These are phyloP conservation scores for Trypanosoma lewisi DNA, from an alignment of 208 protist species.

Conservation along the genomic window DNA sequence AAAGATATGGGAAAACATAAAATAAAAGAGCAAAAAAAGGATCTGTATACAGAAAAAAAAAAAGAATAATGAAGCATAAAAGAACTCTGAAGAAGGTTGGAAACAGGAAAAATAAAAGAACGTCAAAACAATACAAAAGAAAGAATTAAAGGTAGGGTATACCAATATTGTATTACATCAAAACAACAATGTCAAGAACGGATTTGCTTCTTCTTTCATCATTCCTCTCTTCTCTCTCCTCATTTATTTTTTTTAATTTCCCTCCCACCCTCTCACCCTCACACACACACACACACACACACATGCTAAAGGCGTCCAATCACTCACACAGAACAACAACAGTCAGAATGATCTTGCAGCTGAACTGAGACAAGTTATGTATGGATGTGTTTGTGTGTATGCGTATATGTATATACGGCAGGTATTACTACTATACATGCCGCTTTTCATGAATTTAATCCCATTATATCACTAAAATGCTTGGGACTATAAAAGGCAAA, in stretches of 20 bases:
- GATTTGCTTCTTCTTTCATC: neutral
- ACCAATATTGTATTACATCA: neutral
- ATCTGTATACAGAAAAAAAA: neutral
- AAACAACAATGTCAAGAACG: neutral
- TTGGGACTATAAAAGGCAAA: too few relatives aligned
- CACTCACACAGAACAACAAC: too few relatives aligned
- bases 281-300: slow-evolving; percentile 13
- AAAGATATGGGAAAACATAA: too few relatives aligned
- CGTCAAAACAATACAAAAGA: neutral
- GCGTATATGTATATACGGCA: neutral
- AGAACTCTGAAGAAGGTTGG: too few relatives aligned
- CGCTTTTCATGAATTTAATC: neutral
- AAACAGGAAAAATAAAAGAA: neutral
- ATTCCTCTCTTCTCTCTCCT: neutral
- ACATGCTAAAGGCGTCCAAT: neutral
- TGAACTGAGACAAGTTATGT: neutral
- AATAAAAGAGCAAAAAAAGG: neutral
- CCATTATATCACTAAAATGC: too few relatives aligned
- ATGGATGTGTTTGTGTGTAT: neutral
- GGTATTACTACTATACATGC: too few relatives aligned
- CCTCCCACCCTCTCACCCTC: neutral
- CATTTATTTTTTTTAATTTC: neutral
- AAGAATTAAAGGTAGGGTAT: neutral
- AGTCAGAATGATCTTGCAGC: neutral
- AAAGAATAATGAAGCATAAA: neutral